Base-by-base conservation (phyloP, 1,139 yeast genomes). In the Suhomyces wounanorum region DNA sequence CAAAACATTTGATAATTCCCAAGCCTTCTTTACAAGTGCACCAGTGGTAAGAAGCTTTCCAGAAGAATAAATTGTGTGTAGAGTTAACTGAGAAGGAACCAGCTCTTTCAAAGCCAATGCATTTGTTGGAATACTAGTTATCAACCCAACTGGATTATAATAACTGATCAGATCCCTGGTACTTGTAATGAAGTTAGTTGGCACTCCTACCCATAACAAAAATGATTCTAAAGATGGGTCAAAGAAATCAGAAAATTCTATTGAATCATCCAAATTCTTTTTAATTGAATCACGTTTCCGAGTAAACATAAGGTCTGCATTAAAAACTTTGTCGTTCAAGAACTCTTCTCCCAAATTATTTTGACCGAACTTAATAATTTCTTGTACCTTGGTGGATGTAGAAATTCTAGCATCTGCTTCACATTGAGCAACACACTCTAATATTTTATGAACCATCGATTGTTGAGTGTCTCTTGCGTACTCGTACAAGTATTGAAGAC, bases 241-340 rank as follows among this genome's bases (percentile, higher is more conserved):
- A 63, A 92, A 76, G 59, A 91, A 84, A 66, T 94, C 98, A 16
- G 76, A 52, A 2, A 88, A 49, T 14, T 85, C 82, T 44, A 92
- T 78, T 36, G 81, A 78, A 36, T 83, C 81, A 54, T 79, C 75
- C 43, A 92, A 72, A 45, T 81, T 76, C 57, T 86, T 83, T 38
- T 83, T 79, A 40, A 85, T 70, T 6, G 79, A 67, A 60, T 94
- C 97, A 43, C 79, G 81, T 51, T 79, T 78, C 59, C 92, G 83
- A 3, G 90, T 81, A 60, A 91, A 94, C 99, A 94, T 94, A 45
- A 87, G 78, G 25, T 84, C 87, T 14, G 89, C 81, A 52, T 88
- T 83, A 70, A 94, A 92, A 10, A 79, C 80, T 55, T 87, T 86
- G 54, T 84, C 85, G 45, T 72, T 78, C 70, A 84, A 72, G 53